Evolutionary conservation across 805 yeast genomes (phyloP).

Genomic region (Cyberlindnera galapagoensis): DNA sequence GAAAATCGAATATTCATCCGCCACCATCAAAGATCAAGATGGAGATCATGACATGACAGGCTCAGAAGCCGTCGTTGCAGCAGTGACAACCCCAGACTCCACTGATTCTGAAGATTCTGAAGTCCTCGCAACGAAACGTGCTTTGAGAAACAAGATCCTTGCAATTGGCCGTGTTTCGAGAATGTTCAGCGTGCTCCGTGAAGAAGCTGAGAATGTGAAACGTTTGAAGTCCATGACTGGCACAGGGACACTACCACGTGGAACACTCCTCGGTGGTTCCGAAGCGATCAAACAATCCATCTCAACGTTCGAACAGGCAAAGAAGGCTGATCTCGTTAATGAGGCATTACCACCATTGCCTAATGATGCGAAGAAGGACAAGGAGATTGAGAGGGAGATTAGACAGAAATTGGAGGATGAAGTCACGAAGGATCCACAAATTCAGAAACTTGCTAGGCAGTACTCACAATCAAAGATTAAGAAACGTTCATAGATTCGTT

Average conservation of each 20-base stretch:
- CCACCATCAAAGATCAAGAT: conserved; percentile 21
- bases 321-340: conserved; percentile 68
- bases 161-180: conserved; percentile 96
- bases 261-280: conserved; percentile 75
- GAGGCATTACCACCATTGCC: conserved; percentile 84
- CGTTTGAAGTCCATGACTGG: conserved; percentile 68
- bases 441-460: conserved; percentile 24
- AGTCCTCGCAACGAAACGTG: conserved; percentile 35
- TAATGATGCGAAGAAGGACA: conserved; percentile 46
- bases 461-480: conserved; percentile 11
- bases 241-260: conserved; percentile 72
- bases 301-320: conserved; percentile 75
- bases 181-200: conserved; percentile 83
- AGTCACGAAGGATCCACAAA: conserved; percentile 14
- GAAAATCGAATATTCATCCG: conserved; percentile 6
- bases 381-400: conserved; percentile 39
- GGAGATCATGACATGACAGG: conserved; percentile 11
- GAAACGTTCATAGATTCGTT: too few relatives aligned
- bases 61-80: too few relatives aligned
- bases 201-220: conserved; percentile 80
- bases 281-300: conserved; percentile 71
- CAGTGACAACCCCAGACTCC: too few relatives aligned
- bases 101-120: not conserved
- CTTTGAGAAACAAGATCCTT: conserved; percentile 77
- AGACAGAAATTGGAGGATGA: conserved; percentile 28